Base-by-base conservation (phyloP, 306 rosid genomes). In the Fragaria ananassa region DNA sequence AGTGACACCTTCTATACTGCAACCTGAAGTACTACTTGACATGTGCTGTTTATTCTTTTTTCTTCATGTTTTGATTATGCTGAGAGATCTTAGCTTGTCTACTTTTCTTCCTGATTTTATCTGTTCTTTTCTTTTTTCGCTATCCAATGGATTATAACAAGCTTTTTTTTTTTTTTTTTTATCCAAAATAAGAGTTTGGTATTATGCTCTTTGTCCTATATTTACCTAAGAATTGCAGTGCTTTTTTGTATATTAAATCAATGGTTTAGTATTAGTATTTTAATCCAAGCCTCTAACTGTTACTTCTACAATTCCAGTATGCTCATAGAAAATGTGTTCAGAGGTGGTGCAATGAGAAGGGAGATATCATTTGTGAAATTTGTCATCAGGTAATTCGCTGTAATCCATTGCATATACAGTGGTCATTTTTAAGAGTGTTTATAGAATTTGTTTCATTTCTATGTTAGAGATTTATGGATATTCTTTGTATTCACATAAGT, bases 281-380 rank as follows among this genome's bases (percentile, higher is more conserved):
- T 15, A 29, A 8, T 21, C 18, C 37, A 63, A 45, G 45, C 11
- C 63, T 10, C 21, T 75, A 60, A 47, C 42, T 75, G 35, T 78
- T 60, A 12, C 9, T 10, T 35, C 18, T 47, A 10, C 8, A 0
- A 27, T 18, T 67, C 19, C 84, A 88, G 96, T 90, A 78, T 82
- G 96, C 91, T 81, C 93, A 90, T 76, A 80, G 86, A 75, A 82
- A 74, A 75, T 88, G 93, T 70, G 88, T 90, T 69, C 93, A 90
- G 64, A 86, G 79, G 63, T 90, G 93, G 93, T 86, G 93, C 86
- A 83, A 85, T 72, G 93, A 90, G 88, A 88, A 90, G 78, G 88
- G 91, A 58, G 89, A 88, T 72, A 82, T 81, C 31, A 86, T 74
- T 51, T 90, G 89, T 82, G 93, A 90, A 84, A 88, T 90, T 29